Conservation (phyloP, 805 yeast species). For the Candida pseudoglaebosa region DNA sequence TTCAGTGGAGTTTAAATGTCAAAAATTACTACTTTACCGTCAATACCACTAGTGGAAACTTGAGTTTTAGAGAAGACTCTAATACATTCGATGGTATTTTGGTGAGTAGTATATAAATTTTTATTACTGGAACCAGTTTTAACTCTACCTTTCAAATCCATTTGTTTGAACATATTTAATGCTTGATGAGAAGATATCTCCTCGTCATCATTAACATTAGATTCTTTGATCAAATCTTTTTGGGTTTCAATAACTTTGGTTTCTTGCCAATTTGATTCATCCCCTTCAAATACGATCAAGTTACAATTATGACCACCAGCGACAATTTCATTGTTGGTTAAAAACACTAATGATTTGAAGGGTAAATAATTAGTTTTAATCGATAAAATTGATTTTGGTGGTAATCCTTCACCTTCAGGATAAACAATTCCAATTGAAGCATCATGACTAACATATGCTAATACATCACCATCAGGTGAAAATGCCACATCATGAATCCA, state of each 20-base stretch:
- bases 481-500: slow-evolving; percentile 93
- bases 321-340: slow-evolving; percentile 60
- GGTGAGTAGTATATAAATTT: slow-evolving; percentile 75
- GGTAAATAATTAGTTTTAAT: slow-evolving; percentile 73
- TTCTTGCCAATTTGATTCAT: slow-evolving; percentile 60
- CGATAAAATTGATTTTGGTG: slow-evolving; percentile 56
- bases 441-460: slow-evolving; percentile 85
- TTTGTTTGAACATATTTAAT: slow-evolving; percentile 88
- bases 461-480: slow-evolving; percentile 70
- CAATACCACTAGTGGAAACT: slow-evolving; percentile 72
- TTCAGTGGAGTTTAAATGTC: slow-evolving; percentile 17
- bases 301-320: slow-evolving; percentile 93
- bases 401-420: slow-evolving; percentile 62
- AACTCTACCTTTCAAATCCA: slow-evolving; percentile 89
- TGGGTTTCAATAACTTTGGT: slow-evolving; percentile 52
- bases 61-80: slow-evolving; percentile 45
- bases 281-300: slow-evolving; percentile 80
- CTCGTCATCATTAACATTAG: slow-evolving; percentile 36
- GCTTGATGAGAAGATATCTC: slow-evolving; percentile 71
- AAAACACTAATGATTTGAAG: slow-evolving; percentile 70
- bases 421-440: slow-evolving; percentile 78
- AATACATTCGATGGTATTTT: slow-evolving; percentile 77
- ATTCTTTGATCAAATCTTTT: slow-evolving; percentile 42
- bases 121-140: slow-evolving; percentile 24
- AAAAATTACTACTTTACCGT: slow-evolving; percentile 87